phyloP scores from a whole-genome alignment of 345 rosid species.

The Bruguiera parviflora region DNA sequence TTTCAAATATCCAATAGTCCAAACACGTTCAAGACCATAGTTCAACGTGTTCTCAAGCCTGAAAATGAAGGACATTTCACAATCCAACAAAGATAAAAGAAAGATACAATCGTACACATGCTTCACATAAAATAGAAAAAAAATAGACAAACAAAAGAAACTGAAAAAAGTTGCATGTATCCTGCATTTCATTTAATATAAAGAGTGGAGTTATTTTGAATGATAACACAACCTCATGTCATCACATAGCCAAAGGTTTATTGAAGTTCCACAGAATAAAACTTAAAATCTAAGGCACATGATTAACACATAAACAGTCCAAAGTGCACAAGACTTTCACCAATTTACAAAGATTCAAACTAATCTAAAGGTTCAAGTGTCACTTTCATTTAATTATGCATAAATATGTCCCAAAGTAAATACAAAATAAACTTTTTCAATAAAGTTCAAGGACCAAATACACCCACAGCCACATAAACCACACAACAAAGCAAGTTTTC shows the following conservation, averaged over 20 bases:
- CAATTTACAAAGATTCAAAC: background rate
- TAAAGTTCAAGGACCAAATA: too few species aligned
- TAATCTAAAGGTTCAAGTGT: background rate
- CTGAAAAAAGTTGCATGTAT: background rate
- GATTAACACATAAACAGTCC: background rate
- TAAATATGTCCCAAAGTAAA: too few species aligned
- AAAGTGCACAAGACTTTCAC: background rate
- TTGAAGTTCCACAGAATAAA: background rate
- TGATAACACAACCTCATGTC: background rate
- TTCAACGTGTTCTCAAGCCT: constrained; percentile 88
- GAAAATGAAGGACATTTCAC: constrained; percentile 18
- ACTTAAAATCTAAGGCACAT: background rate
- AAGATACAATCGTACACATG: too few species aligned
- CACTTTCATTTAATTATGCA: background rate
- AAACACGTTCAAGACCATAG: constrained; percentile 95
- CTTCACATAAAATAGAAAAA: background rate
- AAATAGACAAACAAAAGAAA: too few species aligned
- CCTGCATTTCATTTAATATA: background rate
- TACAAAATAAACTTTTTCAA: too few species aligned
- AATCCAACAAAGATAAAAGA: background rate
- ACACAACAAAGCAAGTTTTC: background rate
- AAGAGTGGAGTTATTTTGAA: background rate
- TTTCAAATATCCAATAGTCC: constrained; percentile 88
- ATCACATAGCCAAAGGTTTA: background rate
- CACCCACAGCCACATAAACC: background rate